Base-by-base conservation (phyloP, 345 rosid species). In the Rhizophora apiculata region DNA sequence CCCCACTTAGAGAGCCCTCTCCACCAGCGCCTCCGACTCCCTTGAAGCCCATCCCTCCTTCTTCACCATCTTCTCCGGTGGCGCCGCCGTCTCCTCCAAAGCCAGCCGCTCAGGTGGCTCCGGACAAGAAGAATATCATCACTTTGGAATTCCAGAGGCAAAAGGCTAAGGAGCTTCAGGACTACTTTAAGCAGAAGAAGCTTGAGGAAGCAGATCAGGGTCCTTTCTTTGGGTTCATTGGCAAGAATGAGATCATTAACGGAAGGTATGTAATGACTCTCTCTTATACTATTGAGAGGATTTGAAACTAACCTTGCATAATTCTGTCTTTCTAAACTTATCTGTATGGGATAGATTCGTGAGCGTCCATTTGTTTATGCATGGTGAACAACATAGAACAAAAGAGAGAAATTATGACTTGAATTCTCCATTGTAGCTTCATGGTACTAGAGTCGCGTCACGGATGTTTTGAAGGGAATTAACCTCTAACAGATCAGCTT, bases 101-200 rank as follows among this genome's bases (percentile, higher is more conserved):
- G 70, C 78, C 81, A 58, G 6, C 16, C 6, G 2, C 60, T 22
- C 60, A 24, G 60, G 77, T 72, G 59, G 68, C 52, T 53, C 81
- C 37, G 68, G 83, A 62, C 48, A 89, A 70, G 10, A 78, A 76
- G 65, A 70, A 72, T 72, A 83, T 43, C 61, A 65, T 74, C 39
- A 94, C 97, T 39, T 64, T 91, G 74, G 99, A 94, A 75, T 94
- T 89, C 74, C 99, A 94, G 88, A 88, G 99, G 70, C 88, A 84
- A 78, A 94, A 81, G 80, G 97, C 97, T 2, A 94, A 84, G 80
- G 96, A 94, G 82, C 88, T 94, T 68, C 99, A 89, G 39, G 90
- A 88, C 9, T 94, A 84, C 71, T 91, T 94, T 71, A 91, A 88
- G 86, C 79, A 83, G 84, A 91, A 87, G 88, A 91, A 91, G 80